Base-by-base conservation (phyloP, 805 yeast genomes). In the Kodamaea lidongshanica region DNA sequence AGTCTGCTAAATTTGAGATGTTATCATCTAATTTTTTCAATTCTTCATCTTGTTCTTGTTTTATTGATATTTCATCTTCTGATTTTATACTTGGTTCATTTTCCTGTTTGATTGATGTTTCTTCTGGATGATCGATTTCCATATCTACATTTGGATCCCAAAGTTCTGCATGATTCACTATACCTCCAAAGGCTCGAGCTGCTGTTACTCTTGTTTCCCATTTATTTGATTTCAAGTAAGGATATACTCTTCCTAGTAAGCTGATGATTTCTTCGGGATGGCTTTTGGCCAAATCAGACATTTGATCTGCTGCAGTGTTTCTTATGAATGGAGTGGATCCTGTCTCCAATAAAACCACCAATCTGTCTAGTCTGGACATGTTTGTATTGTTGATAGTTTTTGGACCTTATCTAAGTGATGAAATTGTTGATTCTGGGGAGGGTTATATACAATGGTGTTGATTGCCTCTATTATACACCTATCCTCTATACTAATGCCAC, bases 161-260 rank as follows among this genome's bases (percentile, higher is more conserved):
- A 17, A 65, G 46, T 1, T 72, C 69, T 1, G 88, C 77, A 54
- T 85, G 79, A 25, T 75, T 73, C 3, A 87, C 89, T 16, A 92
- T 87, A 3, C 94, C 94, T 6, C 97, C 97, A 44, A 92, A 72
- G 0, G 98, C 97, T 32, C 86, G 65, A 1, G 96, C 96, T 1
- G 99, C 92, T 1, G 97, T 78, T 1, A 83, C 79, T 52, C 99
- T 71, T 0, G 98, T 88, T 54, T 92, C 99, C 99, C 99, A 92
- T 57, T 79, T 86, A 35, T 67, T 70, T 15, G 86, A 76, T 46
- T 77, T 72, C 35, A 92, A 65, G 52, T 77, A 92, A 0, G 99
- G 97, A 45, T 87, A 85, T 1, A 92, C 95, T 36, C 97, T 69
- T 10, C 95, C 85, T 19, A 92, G 60, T 23, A 92, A 61, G 35